Conservation (phyloP, 306 rosid species). For the Fragaria nilgerrensis region DNA sequence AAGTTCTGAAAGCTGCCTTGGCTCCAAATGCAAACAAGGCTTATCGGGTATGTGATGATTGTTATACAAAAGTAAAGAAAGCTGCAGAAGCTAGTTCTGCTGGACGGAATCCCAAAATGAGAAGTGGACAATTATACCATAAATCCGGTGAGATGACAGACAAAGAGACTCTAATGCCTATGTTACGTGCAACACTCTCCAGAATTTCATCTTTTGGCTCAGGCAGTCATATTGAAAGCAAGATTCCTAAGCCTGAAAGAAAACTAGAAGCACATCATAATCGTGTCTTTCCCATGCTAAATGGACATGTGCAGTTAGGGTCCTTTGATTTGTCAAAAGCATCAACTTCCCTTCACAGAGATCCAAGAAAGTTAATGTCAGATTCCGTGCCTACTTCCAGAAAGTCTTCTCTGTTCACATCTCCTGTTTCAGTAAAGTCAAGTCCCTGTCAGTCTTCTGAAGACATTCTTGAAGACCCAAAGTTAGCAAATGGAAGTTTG, state of each 20-base stretch:
- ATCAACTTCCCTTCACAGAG: constrained; percentile 38
- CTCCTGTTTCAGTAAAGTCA: constrained; percentile 66
- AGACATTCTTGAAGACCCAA: constrained; percentile 52
- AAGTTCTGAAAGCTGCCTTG: constrained; percentile 80
- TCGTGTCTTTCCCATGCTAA: constrained; percentile 50
- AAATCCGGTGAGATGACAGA: constrained; percentile 35
- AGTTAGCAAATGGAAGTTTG: constrained; percentile 57
- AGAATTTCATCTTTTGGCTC: constrained; percentile 85
- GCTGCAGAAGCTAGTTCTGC: constrained; percentile 45
- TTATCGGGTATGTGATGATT: constrained; percentile 89
- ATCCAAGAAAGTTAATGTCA: constrained; percentile 40
- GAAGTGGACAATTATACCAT: constrained; percentile 33
- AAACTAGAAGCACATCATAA: constrained; percentile 38
- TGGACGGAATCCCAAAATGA: constrained; percentile 41
- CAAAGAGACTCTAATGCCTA: constrained; percentile 44
- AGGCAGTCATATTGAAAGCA: constrained; percentile 45
- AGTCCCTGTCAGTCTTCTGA: constrained; percentile 58
- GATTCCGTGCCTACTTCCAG: constrained; percentile 53
- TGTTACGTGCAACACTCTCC: constrained; percentile 53
- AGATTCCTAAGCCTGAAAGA: constrained; percentile 41
- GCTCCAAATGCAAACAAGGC: constrained; percentile 75
- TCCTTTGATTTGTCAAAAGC: constrained; percentile 39
- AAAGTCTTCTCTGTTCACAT: constrained; percentile 55
- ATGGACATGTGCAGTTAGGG: constrained; percentile 48
- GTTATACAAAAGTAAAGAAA: constrained; percentile 68